Conservation (phyloP, 352 stramenopile genomes). For the Saprolegnia diclina region DNA sequence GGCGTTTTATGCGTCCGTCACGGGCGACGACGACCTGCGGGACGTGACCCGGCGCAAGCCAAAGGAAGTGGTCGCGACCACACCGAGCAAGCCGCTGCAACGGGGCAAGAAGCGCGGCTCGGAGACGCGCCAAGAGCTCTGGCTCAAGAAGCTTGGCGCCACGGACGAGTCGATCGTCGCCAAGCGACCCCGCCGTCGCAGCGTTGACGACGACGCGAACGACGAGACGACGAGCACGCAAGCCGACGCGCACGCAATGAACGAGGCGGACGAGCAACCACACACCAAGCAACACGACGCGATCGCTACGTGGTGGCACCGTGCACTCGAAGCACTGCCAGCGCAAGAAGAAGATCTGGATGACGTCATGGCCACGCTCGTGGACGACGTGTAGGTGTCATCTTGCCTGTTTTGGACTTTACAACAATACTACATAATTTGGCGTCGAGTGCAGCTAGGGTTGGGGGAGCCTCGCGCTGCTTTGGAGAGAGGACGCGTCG, state of each 20-base stretch:
- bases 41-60: constrained; percentile 41
- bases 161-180: background rate
- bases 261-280: no score
- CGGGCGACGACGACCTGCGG: constrained; percentile 40
- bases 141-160: background rate
- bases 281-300: no score
- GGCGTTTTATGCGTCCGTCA: constrained; percentile 53
- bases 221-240: background rate
- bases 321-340: background rate
- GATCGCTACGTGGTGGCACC: constrained; percentile 1
- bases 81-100: constrained; percentile 1
- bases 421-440: no score
- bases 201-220: background rate
- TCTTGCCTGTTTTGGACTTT: no score
- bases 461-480: no score
- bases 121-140: background rate
- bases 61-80: background rate
- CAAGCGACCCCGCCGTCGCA: background rate
- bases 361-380: constrained; percentile 10
- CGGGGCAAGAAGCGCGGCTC: background rate
- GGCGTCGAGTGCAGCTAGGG: no score
- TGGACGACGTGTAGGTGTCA: background rate
- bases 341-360: background rate
- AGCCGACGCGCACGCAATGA: background rate
- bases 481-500: no score